Percentiles rank a stretch among this genome's conserved stretches.
Evolutionary conservation across 306 rosid species (phyloP).

Genomic region (Argentina anserina): DNA sequence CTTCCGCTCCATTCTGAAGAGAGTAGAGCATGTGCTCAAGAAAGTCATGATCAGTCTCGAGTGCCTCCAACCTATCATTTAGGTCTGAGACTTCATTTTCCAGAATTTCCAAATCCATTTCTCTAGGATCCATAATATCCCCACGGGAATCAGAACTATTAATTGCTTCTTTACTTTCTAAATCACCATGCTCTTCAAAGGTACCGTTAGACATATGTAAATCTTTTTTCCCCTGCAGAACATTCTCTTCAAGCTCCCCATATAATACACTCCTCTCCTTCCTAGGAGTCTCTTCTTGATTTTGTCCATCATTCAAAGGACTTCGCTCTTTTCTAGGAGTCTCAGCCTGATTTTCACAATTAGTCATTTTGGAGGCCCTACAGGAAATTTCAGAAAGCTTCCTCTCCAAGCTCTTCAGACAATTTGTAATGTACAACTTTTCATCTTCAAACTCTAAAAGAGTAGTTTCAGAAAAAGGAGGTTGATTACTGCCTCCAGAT

Average conservation of each 20-base stretch:
- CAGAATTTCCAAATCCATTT: conserved; percentile 41
- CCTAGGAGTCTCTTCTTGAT: conserved; percentile 32
- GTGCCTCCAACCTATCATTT: conserved; percentile 67
- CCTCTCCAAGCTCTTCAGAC: conserved; percentile 61
- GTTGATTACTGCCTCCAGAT: conserved; percentile 32
- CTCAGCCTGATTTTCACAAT: conserved; percentile 6
- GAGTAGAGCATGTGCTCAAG: conserved; percentile 58
- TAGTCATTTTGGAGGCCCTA: conserved; percentile 20
- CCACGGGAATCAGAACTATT: conserved; percentile 15
- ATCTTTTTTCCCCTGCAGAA: conserved; percentile 24
- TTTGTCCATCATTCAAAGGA: conserved; percentile 1
- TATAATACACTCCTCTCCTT: conserved; percentile 33
- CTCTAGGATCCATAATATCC: conserved; percentile 23
- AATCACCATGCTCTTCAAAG: conserved; percentile 28
- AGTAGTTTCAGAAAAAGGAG: conserved; percentile 29
- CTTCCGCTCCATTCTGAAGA: conserved; percentile 56
- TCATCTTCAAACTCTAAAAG: conserved; percentile 63
- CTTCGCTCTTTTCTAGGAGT: not conserved
- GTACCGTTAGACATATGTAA: conserved; percentile 29
- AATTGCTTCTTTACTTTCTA: conserved; percentile 23
- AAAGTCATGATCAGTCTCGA: conserved; percentile 69
- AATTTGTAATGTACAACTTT: conserved; percentile 47
- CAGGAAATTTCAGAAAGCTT: conserved; percentile 40
- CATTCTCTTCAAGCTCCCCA: conserved; percentile 32
- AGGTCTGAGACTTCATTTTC: conserved; percentile 71